These are phyloP conservation scores for Tarenaya hassleriana DNA, from an alignment of 345 rosid genomes.

Conservation along the genomic window DNA sequence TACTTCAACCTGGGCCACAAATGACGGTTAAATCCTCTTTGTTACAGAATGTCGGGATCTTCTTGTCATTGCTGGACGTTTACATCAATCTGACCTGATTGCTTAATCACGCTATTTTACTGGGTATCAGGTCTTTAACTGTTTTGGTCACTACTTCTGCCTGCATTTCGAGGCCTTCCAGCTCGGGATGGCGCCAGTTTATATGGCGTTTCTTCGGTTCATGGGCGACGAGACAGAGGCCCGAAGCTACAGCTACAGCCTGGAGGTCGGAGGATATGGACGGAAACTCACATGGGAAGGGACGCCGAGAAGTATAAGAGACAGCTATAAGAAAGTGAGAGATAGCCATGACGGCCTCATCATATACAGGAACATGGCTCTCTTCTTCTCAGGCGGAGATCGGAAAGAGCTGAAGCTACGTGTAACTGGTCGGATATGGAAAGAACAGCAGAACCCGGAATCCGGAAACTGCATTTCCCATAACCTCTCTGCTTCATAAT, in stretches of 20 bases:
- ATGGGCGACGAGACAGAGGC: constrained; percentile 73
- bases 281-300: constrained; percentile 77
- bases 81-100: background rate
- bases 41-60: no score
- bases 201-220: constrained; percentile 73
- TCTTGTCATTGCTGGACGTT: no score
- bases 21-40: no score
- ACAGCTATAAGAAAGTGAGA: constrained; percentile 62
- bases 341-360: constrained; percentile 72
- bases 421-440: constrained; percentile 74
- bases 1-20: background rate
- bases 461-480: no score
- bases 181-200: constrained; percentile 69
- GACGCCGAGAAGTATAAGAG: constrained; percentile 59
- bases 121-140: constrained; percentile 50
- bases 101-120: background rate
- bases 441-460: constrained; percentile 66
- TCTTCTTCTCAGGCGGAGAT: constrained; percentile 77
- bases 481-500: no score
- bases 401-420: constrained; percentile 70
- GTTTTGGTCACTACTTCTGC: constrained; percentile 77
- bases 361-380: constrained; percentile 68
- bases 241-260: constrained; percentile 62
- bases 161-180: constrained; percentile 81
- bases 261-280: constrained; percentile 73